Evolutionary conservation across 345 rosid genomes (phyloP).

Genomic region (Pugionium dolabratum): DNA sequence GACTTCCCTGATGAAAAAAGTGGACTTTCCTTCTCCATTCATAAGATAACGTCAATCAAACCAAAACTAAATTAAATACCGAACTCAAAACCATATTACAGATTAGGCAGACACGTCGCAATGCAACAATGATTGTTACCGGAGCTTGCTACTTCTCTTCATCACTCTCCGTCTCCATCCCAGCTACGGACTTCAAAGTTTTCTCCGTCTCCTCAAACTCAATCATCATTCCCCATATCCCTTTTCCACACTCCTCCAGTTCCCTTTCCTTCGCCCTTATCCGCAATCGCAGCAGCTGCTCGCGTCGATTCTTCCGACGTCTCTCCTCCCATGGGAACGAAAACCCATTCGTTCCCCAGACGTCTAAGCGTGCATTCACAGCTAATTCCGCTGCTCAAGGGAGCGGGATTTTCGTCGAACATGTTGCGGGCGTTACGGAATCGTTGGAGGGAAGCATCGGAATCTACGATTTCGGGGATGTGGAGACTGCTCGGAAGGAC

Average conservation of each 20-base stretch:
- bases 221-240: slow-evolving; percentile 17
- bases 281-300: slow-evolving; percentile 29
- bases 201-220: background rate
- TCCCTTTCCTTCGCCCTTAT: slow-evolving; percentile 33
- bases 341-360: background rate
- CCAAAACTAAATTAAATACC: background rate
- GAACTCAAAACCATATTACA: background rate
- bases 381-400: slow-evolving; percentile 28
- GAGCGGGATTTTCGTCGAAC: slow-evolving; percentile 54
- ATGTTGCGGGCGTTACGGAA: slow-evolving; percentile 33
- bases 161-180: slow-evolving; percentile 26
- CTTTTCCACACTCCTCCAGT: slow-evolving; percentile 15
- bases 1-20: too few species aligned
- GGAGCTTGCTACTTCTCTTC: slow-evolving; percentile 29
- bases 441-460: slow-evolving; percentile 22
- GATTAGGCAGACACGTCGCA: background rate
- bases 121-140: slow-evolving; percentile 36
- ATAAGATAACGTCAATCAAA: background rate
- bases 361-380: background rate
- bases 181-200: slow-evolving; percentile 3
- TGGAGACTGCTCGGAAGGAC: slow-evolving; percentile 42
- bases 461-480: slow-evolving; percentile 35
- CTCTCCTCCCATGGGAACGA: slow-evolving; percentile 3
- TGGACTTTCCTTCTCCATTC: too few species aligned
- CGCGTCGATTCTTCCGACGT: slow-evolving; percentile 24